These are phyloP conservation scores for Asterella californica DNA, from an alignment of 225 moss, liverwort and hornwort genomes.

Conservation along the genomic window DNA sequence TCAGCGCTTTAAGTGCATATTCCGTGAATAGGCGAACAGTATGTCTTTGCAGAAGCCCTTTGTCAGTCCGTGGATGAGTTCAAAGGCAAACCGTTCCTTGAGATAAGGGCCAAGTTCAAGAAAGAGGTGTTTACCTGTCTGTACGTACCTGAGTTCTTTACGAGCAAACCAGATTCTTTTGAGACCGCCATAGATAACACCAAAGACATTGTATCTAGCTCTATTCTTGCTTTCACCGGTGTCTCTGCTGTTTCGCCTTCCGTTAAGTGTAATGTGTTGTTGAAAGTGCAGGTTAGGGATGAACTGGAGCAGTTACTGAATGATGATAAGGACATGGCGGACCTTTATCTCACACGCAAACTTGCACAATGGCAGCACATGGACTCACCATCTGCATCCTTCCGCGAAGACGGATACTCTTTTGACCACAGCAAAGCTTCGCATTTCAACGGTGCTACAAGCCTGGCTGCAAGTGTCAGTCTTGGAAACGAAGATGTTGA, in stretches of 20 bases:
- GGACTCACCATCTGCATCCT: slow-evolving; percentile 60
- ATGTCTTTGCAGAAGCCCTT: not conserved
- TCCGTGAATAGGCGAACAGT: not conserved
- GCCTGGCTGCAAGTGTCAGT: slow-evolving; percentile 33
- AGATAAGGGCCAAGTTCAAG: not conserved
- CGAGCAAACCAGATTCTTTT: not conserved
- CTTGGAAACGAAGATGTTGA: slow-evolving; percentile 60
- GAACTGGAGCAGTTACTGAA: slow-evolving; percentile 94
- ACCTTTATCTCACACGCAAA: slow-evolving; percentile 91
- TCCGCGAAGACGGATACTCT: slow-evolving; percentile 42
- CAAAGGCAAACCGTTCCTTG: not conserved
- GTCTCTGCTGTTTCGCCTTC: not conserved
- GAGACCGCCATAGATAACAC: not conserved
- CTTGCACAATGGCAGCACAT: slow-evolving; percentile 58
- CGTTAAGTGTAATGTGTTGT: not conserved
- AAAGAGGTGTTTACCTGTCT: not conserved
- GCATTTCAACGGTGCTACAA: slow-evolving; percentile 32
- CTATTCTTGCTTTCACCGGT: not conserved
- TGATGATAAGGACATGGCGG: slow-evolving; percentile 94
- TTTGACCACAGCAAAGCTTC: slow-evolving; percentile 46
- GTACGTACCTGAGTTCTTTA: not conserved
- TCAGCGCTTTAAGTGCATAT: not conserved
- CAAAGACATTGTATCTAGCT: not conserved
- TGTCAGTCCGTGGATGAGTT: not conserved
- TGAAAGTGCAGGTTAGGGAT: slow-evolving; percentile 62